Conservation (phyloP, 345 rosid species). For the Camelina neglecta region DNA sequence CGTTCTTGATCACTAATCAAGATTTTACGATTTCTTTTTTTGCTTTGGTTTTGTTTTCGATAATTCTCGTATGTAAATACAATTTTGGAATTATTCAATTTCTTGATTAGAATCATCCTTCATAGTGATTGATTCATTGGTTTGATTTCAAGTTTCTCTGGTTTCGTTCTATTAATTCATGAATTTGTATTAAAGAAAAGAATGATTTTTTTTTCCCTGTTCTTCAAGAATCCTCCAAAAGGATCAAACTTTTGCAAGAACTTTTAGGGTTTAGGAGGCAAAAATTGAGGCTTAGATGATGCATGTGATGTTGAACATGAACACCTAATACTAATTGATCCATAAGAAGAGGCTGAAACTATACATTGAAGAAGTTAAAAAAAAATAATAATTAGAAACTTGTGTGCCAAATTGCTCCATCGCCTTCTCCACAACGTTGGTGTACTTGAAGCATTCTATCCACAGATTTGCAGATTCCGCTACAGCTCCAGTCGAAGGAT, state of each 20-base stretch:
- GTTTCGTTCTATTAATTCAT: slow-evolving; percentile 9
- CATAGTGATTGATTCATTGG: slow-evolving; percentile 28
- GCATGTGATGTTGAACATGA: slow-evolving; percentile 24
- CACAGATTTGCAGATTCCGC: slow-evolving; percentile 87
- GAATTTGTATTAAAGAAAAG: not conserved
- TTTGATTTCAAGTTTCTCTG: not conserved
- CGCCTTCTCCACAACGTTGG: slow-evolving; percentile 75
- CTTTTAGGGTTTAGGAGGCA: slow-evolving; percentile 5
- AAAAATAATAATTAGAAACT: slow-evolving; percentile 32
- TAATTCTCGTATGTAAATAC: slow-evolving; percentile 7
- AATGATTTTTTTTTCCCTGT: not conserved
- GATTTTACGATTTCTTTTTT: not conserved
- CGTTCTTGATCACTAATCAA: slow-evolving; percentile 37
- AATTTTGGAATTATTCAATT: slow-evolving; percentile 12
- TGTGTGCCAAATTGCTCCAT: slow-evolving; percentile 53
- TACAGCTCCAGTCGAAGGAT: slow-evolving; percentile 87
- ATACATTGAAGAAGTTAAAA: slow-evolving; percentile 20
- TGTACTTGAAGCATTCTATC: slow-evolving; percentile 78
- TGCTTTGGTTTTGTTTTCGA: not conserved
- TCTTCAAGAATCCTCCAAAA: not conserved
- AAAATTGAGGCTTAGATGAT: slow-evolving; percentile 27
- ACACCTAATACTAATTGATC: slow-evolving; percentile 11
- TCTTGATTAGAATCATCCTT: slow-evolving; percentile 12
- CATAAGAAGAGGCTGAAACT: slow-evolving; percentile 25
- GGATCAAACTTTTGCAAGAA: slow-evolving; percentile 20